Evolutionary conservation across 2,329 filamentous ascomycete genomes (phyloP), one percentile per base, ranked within the genome.

Genomic region (Pseudogymnoascus sp.): DNA sequence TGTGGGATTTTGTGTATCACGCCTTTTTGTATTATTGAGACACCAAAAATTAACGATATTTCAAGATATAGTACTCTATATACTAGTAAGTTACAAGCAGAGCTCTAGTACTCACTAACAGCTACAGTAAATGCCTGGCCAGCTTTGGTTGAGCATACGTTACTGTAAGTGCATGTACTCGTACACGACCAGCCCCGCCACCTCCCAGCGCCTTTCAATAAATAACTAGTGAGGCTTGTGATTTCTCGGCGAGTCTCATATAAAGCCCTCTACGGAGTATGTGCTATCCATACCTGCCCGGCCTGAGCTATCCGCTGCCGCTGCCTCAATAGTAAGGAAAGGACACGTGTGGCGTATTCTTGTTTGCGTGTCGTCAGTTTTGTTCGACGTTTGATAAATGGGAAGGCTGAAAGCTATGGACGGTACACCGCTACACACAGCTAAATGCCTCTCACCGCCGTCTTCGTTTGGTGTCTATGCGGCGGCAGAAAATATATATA

Each of bases 171-270:
- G 16, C 25, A 28, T 14, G 45, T 52, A 28, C n/a, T n/a, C 45
- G n/a, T 52, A 19, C 25, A 52, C 45, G 30, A 12, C 25, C 45
- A 30, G 45, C 25, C 45, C 45, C 25, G 45, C 45, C 25, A 55
- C 45, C 25, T 19, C 23, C 23, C 45, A 12, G 4, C 45, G 6
- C 25, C n/a, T 12, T 14, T 23, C 39, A 42, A 42, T 6, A 19
- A 3, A 5, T 28, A 28, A 23, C 42, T 49, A 28, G 6, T 5
- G 11, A 33, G 23, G 28, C 28, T 30, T 9, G 49, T 5, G 4
- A 22, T 55, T 35, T 55, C 49, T 55, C 28, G 16, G 49, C 49
- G 28, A 22, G 49, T 55, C 49, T 55, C 49, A 55, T 55, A 55
- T 55, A 33, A 55, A 35, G 8, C 28, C 8, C 16, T 35, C 28